Evolutionary conservation across 495 filamentous ascomycete species (phyloP).

Genomic region (Podospora appendiculata): DNA sequence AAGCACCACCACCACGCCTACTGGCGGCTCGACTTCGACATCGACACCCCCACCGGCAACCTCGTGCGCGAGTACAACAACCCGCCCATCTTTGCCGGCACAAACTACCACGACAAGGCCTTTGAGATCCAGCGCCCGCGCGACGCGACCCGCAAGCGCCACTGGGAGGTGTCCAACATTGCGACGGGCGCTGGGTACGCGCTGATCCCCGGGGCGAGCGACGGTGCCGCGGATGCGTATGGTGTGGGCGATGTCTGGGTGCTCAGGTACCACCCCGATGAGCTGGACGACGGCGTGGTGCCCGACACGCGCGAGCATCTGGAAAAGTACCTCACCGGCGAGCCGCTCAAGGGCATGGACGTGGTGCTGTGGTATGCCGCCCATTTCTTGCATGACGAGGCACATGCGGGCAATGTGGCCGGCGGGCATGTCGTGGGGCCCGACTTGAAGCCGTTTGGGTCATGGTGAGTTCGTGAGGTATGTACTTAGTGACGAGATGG

Average conservation of each 20-base stretch:
- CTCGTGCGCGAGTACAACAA: not conserved
- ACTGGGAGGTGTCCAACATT: not conserved
- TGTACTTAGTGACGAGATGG: no score
- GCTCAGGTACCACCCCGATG: not conserved
- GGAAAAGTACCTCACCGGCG: not conserved
- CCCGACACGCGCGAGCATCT: not conserved
- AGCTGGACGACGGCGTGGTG: not conserved
- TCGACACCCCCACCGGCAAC: not conserved
- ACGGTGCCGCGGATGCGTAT: not conserved
- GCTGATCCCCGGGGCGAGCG: not conserved
- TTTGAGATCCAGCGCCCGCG: not conserved
- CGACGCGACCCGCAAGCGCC: not conserved
- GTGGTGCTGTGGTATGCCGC: not conserved
- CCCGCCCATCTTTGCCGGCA: not conserved
- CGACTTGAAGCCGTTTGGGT: not conserved
- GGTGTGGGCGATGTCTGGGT: constrained; percentile 1
- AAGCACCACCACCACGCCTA: constrained; percentile 1
- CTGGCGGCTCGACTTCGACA: constrained; percentile 1
- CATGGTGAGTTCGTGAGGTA: not conserved
- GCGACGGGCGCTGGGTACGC: not conserved
- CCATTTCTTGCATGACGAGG: not conserved
- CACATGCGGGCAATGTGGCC: not conserved
- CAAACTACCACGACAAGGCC: not conserved
- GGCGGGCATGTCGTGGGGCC: not conserved
- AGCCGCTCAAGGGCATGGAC: not conserved